Base-by-base conservation (phyloP, 208 protist genomes). In the Vickermania ingenoplastis region DNA sequence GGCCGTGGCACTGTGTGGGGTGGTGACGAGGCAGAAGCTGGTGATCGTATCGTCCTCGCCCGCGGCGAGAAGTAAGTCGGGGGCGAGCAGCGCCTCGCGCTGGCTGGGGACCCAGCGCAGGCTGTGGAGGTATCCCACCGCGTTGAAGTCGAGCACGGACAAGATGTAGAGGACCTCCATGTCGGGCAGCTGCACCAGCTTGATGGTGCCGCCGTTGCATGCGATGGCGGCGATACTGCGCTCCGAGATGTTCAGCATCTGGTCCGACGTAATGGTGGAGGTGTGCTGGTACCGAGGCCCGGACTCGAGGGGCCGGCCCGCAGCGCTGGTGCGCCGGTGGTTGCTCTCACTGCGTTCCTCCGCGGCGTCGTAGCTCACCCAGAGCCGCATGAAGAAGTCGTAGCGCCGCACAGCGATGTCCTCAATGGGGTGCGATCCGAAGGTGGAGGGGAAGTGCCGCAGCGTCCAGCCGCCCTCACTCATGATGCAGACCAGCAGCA, bases 21-120 rank as follows among this genome's bases (percentile, higher is more conserved):
- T 45, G 7, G 7, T 7, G 17, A 17, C 36, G 31, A 90, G 59
- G 51, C 81, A 81, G 53, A 89, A 93, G 52, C 74, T 64, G 11
- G 78, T 84, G 41, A 93, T 74, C 2, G 73, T 78, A 70, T 93
- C 86, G 63, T 93, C 86, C 56, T 91, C 82, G 30, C 71, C 83
- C 1, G 86, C 74, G 30, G 75, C 75, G 45, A 91, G 50, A 25
- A 93, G 67, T 3, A 93, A 53, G 54, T 93, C 79, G 0, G 83
- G 86, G 25, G 63, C 59, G 21, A 86, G 53, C n/a, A 79, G 62
- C 21, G 53, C 25, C 1, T 52, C 53, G 27, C 68, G 61, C 13
- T 55, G 50, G 41, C 73, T 89, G 7, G 83, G 62, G 0, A 75
- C 57, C 83, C 86, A 93, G 29, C 71, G 59, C 45, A 93, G 55